Evolutionary conservation across 257 asterid genomes (phyloP), one percentile per base, ranked within the genome.

Genomic region (Craterostigma plantagineum): DNA sequence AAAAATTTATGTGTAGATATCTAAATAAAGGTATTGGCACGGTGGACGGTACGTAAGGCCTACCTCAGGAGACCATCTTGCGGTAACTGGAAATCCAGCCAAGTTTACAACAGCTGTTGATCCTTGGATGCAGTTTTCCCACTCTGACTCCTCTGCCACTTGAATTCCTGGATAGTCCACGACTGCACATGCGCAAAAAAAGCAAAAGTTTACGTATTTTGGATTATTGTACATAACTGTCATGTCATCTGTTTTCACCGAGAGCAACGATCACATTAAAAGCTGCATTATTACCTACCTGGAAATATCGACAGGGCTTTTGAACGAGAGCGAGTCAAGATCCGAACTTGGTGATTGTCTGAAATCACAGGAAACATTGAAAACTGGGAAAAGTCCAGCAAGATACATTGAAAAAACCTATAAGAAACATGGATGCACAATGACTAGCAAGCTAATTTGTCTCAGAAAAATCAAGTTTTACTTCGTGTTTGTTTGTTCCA

Each of bases 11-110:
- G n/a, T n/a, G n/a, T n/a, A n/a, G n/a, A 23, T 23, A 23, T 23
- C 30, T 23, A 23, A 23, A 23, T 23, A 23, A 23, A 2, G 30
- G 6, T 6, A 23, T 23, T 23, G 30, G 4, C 30, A 23, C 6
- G 30, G 6, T 23, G 30, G 6, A 23, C 6, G 30, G 6, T 23
- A 30, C 47, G 50, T 33, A 30, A 11, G 36, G 11, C 27, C 48
- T 67, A 86, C 95, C 78, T 76, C 91, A 3, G 92, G 69, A 13
- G 95, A 76, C 95, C 97, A 81, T 73, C 97, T 81, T 3, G 80
- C 70, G 67, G 90, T 81, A 57, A 81, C 72, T 17, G 97, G 78
- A 64, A 55, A n/a, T 50, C 97, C 97, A 27, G 97, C 97, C 68
- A 87, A 61, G 68, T 87, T 81, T 48, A 87, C 95, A 11, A 87